Percentiles rank a stretch among this genome's conserved stretches.
Conservation (phyloP, 1,139 yeast species). For the Taphrina sp. region DNA sequence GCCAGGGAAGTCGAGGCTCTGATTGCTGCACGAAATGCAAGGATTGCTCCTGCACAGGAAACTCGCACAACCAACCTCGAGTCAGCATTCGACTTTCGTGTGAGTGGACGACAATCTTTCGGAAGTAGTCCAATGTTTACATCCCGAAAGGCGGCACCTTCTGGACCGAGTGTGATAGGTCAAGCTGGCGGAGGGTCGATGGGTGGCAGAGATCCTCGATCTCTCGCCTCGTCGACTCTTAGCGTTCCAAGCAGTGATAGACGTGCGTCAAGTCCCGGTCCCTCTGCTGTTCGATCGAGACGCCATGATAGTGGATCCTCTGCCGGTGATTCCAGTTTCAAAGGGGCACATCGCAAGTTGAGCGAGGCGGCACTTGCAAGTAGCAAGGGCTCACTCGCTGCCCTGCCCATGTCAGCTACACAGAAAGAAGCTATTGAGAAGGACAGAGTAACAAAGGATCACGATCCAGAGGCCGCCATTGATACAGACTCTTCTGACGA, state of each 20-base stretch:
- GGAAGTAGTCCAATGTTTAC: slow-evolving; percentile 8
- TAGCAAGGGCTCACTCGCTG: slow-evolving; percentile 41
- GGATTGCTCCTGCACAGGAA: slow-evolving; percentile 6
- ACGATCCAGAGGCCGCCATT: slow-evolving; percentile 36
- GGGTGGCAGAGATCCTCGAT: slow-evolving; percentile 10
- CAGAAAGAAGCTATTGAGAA: slow-evolving; percentile 23
- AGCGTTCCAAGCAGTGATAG: background rate
- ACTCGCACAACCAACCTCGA: slow-evolving; percentile 4
- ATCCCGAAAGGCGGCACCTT: slow-evolving; percentile 6
- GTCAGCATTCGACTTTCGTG: slow-evolving; percentile 12
- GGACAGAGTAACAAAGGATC: slow-evolving; percentile 36
- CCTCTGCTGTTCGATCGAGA: background rate
- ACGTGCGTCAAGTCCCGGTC: slow-evolving; percentile 22
- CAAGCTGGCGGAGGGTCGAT: slow-evolving; percentile 11
- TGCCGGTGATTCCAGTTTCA: slow-evolving; percentile 9
- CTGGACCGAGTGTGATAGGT: background rate
- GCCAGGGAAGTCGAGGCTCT: slow-evolving; percentile 32
- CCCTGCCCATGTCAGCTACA: slow-evolving; percentile 35
- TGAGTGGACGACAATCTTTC: slow-evolving; percentile 1
- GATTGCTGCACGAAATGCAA: slow-evolving; percentile 23
- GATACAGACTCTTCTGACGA: slow-evolving; percentile 37
- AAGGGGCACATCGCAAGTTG: slow-evolving; percentile 37
- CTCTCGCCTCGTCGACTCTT: slow-evolving; percentile 1
- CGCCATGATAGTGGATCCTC: slow-evolving; percentile 12
- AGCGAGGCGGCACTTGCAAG: slow-evolving; percentile 39